Percentiles rank a stretch among this genome's conserved stretches.
Evolutionary conservation across 169 alveolate species (phyloP).

Genomic region (Babesia caballi): DNA sequence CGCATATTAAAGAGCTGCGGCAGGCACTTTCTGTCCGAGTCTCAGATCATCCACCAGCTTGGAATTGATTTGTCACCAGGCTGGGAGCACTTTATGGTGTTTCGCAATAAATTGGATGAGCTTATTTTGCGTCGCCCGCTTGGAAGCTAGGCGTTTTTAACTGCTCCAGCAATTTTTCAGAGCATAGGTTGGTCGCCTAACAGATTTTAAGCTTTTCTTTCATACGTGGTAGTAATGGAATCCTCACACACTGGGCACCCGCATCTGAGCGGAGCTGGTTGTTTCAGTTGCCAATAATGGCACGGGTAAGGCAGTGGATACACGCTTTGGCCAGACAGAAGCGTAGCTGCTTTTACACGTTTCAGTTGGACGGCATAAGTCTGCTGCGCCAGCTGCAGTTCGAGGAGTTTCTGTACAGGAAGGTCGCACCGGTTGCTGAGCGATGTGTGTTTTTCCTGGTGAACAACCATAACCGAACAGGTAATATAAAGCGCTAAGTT

Average conservation of each 20-base stretch:
- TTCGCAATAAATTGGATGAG: slow-evolving; percentile 77
- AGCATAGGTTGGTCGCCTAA: no score
- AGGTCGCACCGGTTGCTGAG: slow-evolving; percentile 31
- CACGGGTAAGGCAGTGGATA: slow-evolving; percentile 1
- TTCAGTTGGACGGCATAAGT: slow-evolving; percentile 43
- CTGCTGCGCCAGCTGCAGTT: slow-evolving; percentile 53
- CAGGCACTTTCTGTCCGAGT: slow-evolving; percentile 75
- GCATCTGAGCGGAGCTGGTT: no score
- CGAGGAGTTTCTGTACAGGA: slow-evolving; percentile 63
- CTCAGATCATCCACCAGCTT: slow-evolving; percentile 76
- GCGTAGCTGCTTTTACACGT: slow-evolving; percentile 12
- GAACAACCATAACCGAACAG: slow-evolving; percentile 10
- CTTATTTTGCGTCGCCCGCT: slow-evolving; percentile 72
- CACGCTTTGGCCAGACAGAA: background rate
- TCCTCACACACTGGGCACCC: no score
- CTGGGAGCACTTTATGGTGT: slow-evolving; percentile 85
- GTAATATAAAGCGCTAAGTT: slow-evolving; percentile 24
- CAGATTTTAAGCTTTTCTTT: no score
- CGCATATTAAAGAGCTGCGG: slow-evolving; percentile 71
- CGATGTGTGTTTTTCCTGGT: slow-evolving; percentile 30
- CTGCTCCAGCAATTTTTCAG: background rate
- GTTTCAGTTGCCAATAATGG: no score
- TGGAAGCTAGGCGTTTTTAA: background rate
- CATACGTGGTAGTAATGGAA: no score
- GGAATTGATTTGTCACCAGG: slow-evolving; percentile 82